Percentiles rank a stretch among this genome's conserved stretches.
Conservation (phyloP, 2,329 filamentous ascomycete genomes). For the Neofusicoccum sp. region DNA sequence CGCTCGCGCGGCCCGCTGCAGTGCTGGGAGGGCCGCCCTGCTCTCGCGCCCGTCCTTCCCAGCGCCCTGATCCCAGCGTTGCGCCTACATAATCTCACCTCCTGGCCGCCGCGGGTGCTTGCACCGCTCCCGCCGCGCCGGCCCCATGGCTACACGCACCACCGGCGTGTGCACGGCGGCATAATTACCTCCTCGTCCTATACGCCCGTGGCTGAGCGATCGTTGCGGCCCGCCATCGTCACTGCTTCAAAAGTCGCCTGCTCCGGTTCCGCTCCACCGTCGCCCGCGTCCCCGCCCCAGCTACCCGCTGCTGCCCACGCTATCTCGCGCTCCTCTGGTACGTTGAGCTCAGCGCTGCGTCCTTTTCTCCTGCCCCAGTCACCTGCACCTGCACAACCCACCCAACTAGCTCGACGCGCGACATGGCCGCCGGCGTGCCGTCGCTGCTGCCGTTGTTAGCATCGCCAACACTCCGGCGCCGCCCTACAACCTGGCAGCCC, state of each 20-base stretch:
- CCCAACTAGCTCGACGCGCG: no score
- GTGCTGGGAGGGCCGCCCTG: conserved; percentile 26
- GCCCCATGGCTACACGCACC: conserved; percentile 23
- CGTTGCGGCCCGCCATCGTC: conserved; percentile 3
- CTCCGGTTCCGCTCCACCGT: neutral
- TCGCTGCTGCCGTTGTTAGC: no score
- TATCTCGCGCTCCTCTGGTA: neutral
- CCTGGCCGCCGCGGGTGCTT: conserved; percentile 34
- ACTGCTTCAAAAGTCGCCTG: conserved; percentile 16
- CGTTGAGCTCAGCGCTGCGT: neutral
- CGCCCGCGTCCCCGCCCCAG: neutral
- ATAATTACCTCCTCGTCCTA: conserved; percentile 23
- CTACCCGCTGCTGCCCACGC: neutral
- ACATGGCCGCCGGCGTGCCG: no score
- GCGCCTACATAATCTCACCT: conserved; percentile 24
- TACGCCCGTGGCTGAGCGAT: conserved; percentile 16
- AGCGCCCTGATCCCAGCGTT: conserved; percentile 27
- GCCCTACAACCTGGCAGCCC: no score
- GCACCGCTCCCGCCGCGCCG: conserved; percentile 25
- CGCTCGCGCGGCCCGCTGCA: conserved; percentile 40
- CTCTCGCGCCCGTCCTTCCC: conserved; percentile 24
- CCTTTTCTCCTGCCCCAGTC: neutral
- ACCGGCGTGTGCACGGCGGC: conserved; percentile 25
- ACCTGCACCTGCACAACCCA: neutral
- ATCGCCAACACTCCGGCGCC: no score